Percentiles rank a stretch among this genome's conserved stretches.
These are phyloP conservation scores for Termitomyces sp. DNA, from an alignment of 1,284 basidiomycete species.

Conservation along the genomic window DNA sequence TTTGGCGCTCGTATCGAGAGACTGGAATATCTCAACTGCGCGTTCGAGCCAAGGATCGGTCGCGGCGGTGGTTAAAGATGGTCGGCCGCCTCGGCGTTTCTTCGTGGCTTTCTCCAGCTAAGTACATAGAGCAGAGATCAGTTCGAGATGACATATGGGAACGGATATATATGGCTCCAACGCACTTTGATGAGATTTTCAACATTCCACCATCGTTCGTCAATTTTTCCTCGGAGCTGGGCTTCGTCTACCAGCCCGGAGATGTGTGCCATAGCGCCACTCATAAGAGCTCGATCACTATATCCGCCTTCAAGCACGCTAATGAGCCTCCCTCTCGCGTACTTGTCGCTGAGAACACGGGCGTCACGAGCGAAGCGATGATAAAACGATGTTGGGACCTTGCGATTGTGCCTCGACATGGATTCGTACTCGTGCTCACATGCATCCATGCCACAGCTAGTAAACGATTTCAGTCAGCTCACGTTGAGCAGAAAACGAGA, in stretches of 20 bases:
- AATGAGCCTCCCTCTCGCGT: slow-evolving; percentile 70
- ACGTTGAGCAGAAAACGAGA: background rate
- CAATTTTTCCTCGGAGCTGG: slow-evolving; percentile 23
- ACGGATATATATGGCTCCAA: background rate
- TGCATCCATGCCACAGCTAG: slow-evolving; percentile 87
- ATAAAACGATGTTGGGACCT: slow-evolving; percentile 87
- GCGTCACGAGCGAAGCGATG: slow-evolving; percentile 79
- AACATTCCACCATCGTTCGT: slow-evolving; percentile 66
- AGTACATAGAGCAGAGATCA: background rate
- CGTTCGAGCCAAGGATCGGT: slow-evolving; percentile 52
- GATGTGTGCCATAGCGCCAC: slow-evolving; percentile 78
- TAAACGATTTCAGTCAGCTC: background rate
- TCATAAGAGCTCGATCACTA: slow-evolving; percentile 82
- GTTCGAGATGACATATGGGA: background rate
- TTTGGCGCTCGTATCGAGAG: slow-evolving; percentile 23
- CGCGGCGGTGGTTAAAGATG: slow-evolving; percentile 24
- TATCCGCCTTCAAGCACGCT: slow-evolving; percentile 96
- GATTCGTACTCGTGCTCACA: slow-evolving; percentile 87
- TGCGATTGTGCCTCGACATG: slow-evolving; percentile 92
- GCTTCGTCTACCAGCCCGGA: slow-evolving; percentile 52
- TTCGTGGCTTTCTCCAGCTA: slow-evolving; percentile 73
- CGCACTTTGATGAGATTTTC: slow-evolving; percentile 61
- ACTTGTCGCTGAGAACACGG: slow-evolving; percentile 58
- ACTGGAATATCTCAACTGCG: slow-evolving; percentile 27
- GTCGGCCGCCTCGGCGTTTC: slow-evolving; percentile 46